phyloP scores from a whole-genome alignment of 352 stramenopile species.

The Salisapilia sapeloensis region DNA sequence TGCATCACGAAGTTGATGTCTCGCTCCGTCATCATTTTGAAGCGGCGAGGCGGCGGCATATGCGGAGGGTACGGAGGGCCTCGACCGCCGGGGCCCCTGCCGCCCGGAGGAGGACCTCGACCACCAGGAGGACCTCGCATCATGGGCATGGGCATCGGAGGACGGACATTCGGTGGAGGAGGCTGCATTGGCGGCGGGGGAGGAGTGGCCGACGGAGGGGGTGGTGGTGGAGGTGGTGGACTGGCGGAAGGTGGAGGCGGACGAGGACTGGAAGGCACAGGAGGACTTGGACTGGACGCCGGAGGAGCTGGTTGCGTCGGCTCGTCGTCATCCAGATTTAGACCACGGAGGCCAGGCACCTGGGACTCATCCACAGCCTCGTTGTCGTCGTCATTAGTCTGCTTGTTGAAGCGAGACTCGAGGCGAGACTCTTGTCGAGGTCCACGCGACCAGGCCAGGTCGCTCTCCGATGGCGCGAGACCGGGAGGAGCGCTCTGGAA shows the following conservation, averaged over 20 bases:
- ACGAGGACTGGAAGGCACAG: conserved; percentile 5
- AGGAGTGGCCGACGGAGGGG: conserved; percentile 13
- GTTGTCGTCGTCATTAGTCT: conserved; percentile 12
- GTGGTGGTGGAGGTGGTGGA: conserved; percentile 6
- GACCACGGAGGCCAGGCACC: conserved; percentile 33
- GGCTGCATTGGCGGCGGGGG: conserved; percentile 4
- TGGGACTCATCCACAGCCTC: conserved; percentile 52
- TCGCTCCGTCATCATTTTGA: conserved; percentile 77
- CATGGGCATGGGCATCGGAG: conserved; percentile 3
- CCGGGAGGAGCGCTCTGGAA: conserved; percentile 37
- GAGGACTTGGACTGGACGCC: conserved; percentile 19
- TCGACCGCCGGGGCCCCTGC: conserved; percentile 1
- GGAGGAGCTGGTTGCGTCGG: conserved; percentile 5
- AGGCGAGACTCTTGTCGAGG: conserved; percentile 56
- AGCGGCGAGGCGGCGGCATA: conserved; percentile 22
- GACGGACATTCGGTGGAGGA: conserved; percentile 7
- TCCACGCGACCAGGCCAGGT: conserved; percentile 65
- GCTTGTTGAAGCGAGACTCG: conserved; percentile 23
- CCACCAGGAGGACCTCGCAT: too few relatives aligned
- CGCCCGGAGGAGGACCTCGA: conserved; percentile 7
- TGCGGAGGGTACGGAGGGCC: too few relatives aligned
- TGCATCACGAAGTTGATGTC: conserved; percentile 78
- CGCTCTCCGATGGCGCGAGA: conserved; percentile 25
- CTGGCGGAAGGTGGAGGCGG: conserved; percentile 4
- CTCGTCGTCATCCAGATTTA: conserved; percentile 67